Evolutionary conservation across 2,329 filamentous ascomycete species (phyloP).

Genomic region (Hypoxylon sp.): DNA sequence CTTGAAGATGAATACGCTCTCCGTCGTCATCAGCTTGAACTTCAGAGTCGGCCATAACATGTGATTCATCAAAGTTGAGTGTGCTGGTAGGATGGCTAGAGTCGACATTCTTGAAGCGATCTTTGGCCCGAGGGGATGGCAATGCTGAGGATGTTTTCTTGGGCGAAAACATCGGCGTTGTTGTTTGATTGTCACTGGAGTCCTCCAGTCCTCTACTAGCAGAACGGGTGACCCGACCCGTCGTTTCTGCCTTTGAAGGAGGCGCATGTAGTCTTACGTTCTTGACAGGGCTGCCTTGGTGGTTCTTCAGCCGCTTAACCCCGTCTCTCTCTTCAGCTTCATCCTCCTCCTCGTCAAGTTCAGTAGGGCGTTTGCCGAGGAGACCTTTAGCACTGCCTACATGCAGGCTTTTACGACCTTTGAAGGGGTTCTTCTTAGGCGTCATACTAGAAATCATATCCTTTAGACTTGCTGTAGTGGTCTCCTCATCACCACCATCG

Average conservation of each 20-base stretch:
- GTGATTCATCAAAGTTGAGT: conserved; percentile 61
- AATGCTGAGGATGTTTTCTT: conserved; percentile 58
- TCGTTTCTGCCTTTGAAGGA: conserved; percentile 76
- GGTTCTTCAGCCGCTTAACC: conserved; percentile 79
- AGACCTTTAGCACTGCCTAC: conserved; percentile 81
- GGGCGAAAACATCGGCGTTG: conserved; percentile 64
- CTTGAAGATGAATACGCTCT: conserved; percentile 83
- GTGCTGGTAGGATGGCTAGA: conserved; percentile 63
- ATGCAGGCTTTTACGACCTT: conserved; percentile 81
- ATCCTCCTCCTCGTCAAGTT: conserved; percentile 75
- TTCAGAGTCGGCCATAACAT: conserved; percentile 59
- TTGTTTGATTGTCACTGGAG: conserved; percentile 54
- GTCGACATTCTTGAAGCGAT: conserved; percentile 68
- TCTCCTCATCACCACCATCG: conserved; percentile 68
- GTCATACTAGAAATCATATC: conserved; percentile 85
- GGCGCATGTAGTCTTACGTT: conserved; percentile 78
- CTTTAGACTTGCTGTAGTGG: conserved; percentile 76
- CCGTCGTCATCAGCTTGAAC: conserved; percentile 66
- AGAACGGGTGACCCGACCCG: conserved; percentile 69
- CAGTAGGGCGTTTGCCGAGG: conserved; percentile 79
- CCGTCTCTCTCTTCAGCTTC: conserved; percentile 72
- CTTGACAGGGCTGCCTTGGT: conserved; percentile 82
- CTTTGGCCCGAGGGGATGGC: conserved; percentile 70
- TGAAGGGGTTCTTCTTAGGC: conserved; percentile 78
- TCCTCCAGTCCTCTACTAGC: conserved; percentile 64